Base-by-base conservation (phyloP, 441 rosid species). In the Pelargonium cotyledonis region DNA sequence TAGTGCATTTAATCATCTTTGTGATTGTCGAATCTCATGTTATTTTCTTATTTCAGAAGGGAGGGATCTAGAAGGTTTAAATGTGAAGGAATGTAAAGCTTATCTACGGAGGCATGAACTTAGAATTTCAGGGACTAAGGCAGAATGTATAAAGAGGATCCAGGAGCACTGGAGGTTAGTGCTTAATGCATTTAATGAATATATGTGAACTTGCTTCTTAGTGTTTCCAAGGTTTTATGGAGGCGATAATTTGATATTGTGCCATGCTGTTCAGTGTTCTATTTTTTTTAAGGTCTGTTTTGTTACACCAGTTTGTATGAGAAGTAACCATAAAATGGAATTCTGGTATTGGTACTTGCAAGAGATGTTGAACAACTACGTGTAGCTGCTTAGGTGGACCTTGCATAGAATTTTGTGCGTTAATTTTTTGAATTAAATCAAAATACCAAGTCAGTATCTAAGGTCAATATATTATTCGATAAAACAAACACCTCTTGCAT, bases 91-190 rank as follows among this genome's bases (percentile, higher is more conserved):
- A 8, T 58, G 63, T 21, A 58, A 58, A 58, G 63, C 63, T 58
- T 58, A 58, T 19, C 18, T 58, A 21, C 63, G 63, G 63, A 58
- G 31, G 31, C 18, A 21, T 19, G 18, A 8, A 23, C 63, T 58
- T 18, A 58, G 63, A 7, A 19, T 58, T 6, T 58, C 63, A 58
- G 63, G 63, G 29, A 9, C 63, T 9, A 58, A 58, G 63, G 63
- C 29, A 58, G 63, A n/a, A 58, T 58, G 63, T 26, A 21, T 58
- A 58, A 6, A 3, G 31, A 18, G 63, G 31, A 58, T 58, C 8
- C 63, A 58, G 63, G 63, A 58, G 63, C 31, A 58, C 31, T 58
- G 63, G 63, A 58, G 63, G 63, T 21, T 18, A 58, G 63, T 58
- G 31, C 10, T 6, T 58, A 23, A 5, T 58, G 18, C 14, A 1